Percentiles rank a stretch among this genome's conserved stretches.
Evolutionary conservation across 306 rosid species (phyloP).

Genomic region (Dicorynia guianensis): DNA sequence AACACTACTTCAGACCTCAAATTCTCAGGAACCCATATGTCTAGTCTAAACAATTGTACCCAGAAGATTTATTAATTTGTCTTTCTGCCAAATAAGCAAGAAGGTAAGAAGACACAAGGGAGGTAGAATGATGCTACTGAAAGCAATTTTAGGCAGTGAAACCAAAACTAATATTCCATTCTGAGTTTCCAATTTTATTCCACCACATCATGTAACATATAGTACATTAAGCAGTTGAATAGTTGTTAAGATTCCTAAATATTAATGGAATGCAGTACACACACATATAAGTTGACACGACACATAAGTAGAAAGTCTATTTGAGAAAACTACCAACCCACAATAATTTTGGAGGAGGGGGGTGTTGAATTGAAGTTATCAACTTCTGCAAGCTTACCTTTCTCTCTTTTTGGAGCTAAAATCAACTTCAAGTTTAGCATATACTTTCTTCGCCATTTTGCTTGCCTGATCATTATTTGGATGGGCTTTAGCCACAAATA

Average conservation of each 20-base stretch:
- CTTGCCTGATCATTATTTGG: constrained; percentile 88
- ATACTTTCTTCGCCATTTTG: constrained; percentile 88
- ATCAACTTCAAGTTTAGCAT: constrained; percentile 93
- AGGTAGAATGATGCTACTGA: constrained; percentile 15
- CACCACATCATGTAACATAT: constrained; percentile 23
- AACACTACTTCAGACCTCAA: not conserved
- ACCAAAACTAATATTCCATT: constrained; percentile 20
- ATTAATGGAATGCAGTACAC: not conserved
- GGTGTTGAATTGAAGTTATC: constrained; percentile 19
- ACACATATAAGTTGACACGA: constrained; percentile 4
- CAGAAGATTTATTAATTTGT: constrained; percentile 24
- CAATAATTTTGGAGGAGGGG: constrained; percentile 20
- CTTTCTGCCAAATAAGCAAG: constrained; percentile 1
- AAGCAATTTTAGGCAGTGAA: constrained; percentile 18
- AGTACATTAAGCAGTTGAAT: constrained; percentile 29
- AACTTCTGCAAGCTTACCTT: constrained; percentile 62
- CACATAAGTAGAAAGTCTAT: constrained; percentile 21
- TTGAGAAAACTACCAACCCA: constrained; percentile 18
- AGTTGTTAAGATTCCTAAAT: constrained; percentile 28
- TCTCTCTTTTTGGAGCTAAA: constrained; percentile 94
- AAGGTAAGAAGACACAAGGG: constrained; percentile 1
- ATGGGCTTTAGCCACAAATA: constrained; percentile 89
- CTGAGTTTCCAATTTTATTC: constrained; percentile 26
- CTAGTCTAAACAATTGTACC: constrained; percentile 27
- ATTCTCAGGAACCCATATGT: constrained; percentile 15